These are phyloP conservation scores for Avena atlantica DNA, from an alignment of 176 grass and related monocot genomes.

Conservation along the genomic window DNA sequence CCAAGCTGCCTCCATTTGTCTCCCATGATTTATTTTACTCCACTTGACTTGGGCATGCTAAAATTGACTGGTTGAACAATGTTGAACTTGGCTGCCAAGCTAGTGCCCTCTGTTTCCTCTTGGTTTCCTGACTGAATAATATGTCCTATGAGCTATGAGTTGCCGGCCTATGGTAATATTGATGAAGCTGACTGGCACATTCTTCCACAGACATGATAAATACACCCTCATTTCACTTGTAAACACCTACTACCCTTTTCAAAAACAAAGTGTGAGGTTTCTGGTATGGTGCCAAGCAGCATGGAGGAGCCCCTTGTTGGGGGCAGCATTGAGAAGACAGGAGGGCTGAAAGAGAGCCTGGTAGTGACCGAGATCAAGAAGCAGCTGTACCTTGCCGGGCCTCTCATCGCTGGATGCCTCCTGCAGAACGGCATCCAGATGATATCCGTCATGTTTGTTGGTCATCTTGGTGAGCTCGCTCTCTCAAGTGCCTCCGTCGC, in stretches of 20 bases:
- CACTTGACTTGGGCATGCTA: conserved; percentile 2
- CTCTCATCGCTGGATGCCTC: conserved; percentile 48
- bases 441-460: conserved; percentile 58
- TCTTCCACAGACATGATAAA: conserved; percentile 11
- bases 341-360: conserved; percentile 1
- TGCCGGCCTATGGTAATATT: not conserved
- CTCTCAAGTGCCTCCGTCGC: conserved; percentile 60
- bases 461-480: conserved; percentile 53
- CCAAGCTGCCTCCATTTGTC: not conserved
- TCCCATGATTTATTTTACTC: not conserved
- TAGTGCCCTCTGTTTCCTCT: conserved; percentile 16
- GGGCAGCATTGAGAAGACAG: conserved; percentile 13
- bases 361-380: conserved; percentile 40
- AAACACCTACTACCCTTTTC: conserved; percentile 9
- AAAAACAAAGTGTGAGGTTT: conserved; percentile 10
- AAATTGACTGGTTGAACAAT: not conserved
- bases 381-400: conserved; percentile 51
- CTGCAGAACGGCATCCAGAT: conserved; percentile 59
- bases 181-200: not conserved
- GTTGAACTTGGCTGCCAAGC: conserved; percentile 46
- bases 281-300: not conserved
- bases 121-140: conserved; percentile 3
- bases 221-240: not conserved
- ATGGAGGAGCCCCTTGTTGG: conserved; percentile 49
- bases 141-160: not conserved